These are phyloP conservation scores for Hanseniaspora meyeri DNA, from an alignment of 805 yeast genomes.

Conservation along the genomic window DNA sequence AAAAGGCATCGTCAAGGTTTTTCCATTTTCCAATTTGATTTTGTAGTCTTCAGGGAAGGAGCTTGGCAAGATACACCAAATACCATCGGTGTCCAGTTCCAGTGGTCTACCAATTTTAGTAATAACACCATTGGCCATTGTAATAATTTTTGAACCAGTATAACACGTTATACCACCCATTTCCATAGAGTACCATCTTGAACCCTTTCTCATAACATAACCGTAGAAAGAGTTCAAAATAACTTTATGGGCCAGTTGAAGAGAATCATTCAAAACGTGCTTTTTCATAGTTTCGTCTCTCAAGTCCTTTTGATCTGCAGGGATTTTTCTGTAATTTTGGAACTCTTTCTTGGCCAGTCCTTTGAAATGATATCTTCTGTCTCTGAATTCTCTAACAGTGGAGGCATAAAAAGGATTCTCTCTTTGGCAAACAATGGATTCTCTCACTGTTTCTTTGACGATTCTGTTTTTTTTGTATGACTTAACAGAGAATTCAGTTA, in stretches of 20 bases:
- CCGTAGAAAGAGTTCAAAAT: slow-evolving; percentile 95
- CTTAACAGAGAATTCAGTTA: slow-evolving; percentile 74
- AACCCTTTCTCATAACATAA: slow-evolving; percentile 97
- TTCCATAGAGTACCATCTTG: slow-evolving; percentile 98
- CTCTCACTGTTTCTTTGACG: slow-evolving; percentile 75
- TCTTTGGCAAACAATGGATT: slow-evolving; percentile 89
- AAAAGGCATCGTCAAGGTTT: slow-evolving; percentile 63
- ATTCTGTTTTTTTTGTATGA: slow-evolving; percentile 71
- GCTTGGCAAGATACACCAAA: slow-evolving; percentile 94
- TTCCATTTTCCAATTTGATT: slow-evolving; percentile 64
- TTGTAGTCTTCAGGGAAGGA: slow-evolving; percentile 84
- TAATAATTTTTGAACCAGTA: slow-evolving; percentile 96
- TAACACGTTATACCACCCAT: slow-evolving; percentile 99
- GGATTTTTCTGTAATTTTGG: slow-evolving; percentile 27
- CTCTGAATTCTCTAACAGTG: slow-evolving; percentile 89
- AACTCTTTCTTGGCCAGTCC: slow-evolving; percentile 39
- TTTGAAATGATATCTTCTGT: slow-evolving; percentile 86
- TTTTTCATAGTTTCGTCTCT: slow-evolving; percentile 86
- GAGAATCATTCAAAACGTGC: slow-evolving; percentile 85
- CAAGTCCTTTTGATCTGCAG: slow-evolving; percentile 41
- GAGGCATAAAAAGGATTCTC: slow-evolving; percentile 95
- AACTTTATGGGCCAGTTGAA: slow-evolving; percentile 93
- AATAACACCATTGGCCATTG: slow-evolving; percentile 85
- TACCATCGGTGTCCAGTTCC: slow-evolving; percentile 97
- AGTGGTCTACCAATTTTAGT: slow-evolving; percentile 90